A percentile compares a stretch with the other conserved stretches of the same genome.
Evolutionary conservation across 2,329 filamentous ascomycete genomes (phyloP).

Genomic region (Akanthomyces uredinophilus): DNA sequence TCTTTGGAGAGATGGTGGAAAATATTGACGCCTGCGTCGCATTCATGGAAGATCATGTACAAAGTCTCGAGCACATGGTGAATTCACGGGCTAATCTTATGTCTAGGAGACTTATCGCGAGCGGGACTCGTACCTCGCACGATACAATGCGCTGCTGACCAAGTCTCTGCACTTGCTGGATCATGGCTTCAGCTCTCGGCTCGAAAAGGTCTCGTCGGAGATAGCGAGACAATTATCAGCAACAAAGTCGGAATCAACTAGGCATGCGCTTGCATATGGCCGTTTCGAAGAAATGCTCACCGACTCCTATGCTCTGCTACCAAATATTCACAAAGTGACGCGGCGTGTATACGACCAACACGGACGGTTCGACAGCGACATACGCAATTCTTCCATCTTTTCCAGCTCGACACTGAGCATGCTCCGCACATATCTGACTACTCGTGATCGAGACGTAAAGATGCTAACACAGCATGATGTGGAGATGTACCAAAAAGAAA

Average conservation of each 20-base stretch:
- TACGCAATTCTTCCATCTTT: slow-evolving; percentile 47
- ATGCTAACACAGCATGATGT: slow-evolving; percentile 49
- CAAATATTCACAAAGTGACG: slow-evolving; percentile 50
- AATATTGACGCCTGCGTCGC: slow-evolving; percentile 86
- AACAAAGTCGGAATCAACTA: slow-evolving; percentile 54
- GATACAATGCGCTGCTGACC: slow-evolving; percentile 76
- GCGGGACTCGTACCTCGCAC: slow-evolving; percentile 78
- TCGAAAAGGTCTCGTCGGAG: slow-evolving; percentile 51
- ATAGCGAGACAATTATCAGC: slow-evolving; percentile 48
- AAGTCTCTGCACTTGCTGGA: slow-evolving; percentile 59
- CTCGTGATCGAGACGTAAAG: slow-evolving; percentile 49
- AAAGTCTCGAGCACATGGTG: slow-evolving; percentile 24
- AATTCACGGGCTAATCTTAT: slow-evolving; percentile 15
- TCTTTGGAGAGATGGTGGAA: slow-evolving; percentile 81
- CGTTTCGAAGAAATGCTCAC: slow-evolving; percentile 55
- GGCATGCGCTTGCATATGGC: slow-evolving; percentile 55
- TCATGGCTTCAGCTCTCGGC: slow-evolving; percentile 47
- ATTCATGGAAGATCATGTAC: slow-evolving; percentile 84
- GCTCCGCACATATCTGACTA: slow-evolving; percentile 48
- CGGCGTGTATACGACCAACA: slow-evolving; percentile 47
- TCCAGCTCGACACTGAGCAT: slow-evolving; percentile 49
- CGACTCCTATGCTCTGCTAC: slow-evolving; percentile 51
- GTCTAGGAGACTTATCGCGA: slow-evolving; percentile 74
- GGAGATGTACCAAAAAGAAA: slow-evolving; percentile 49
- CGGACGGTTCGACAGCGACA: slow-evolving; percentile 39